Evolutionary conservation across 2,329 filamentous ascomycete species (phyloP).

Genomic region (Aspergillus japonicus): DNA sequence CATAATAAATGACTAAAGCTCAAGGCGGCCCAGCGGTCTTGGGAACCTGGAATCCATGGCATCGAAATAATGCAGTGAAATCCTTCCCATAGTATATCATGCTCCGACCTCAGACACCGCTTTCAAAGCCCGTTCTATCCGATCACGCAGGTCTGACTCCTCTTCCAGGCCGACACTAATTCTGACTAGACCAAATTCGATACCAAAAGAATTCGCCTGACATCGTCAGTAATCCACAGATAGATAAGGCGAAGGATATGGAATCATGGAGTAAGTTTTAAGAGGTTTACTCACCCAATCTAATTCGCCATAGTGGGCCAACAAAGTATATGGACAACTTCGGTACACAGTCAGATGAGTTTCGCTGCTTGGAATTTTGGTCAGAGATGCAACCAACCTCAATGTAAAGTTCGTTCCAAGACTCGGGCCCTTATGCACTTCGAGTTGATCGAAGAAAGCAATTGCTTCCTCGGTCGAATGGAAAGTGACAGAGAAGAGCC

Average conservation of each 20-base stretch:
- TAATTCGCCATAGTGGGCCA: slow-evolving; percentile 88
- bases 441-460: slow-evolving; percentile 79
- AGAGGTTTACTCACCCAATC: slow-evolving; percentile 66
- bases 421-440: slow-evolving; percentile 90
- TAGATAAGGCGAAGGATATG: background rate
- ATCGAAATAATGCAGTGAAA: background rate
- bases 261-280: slow-evolving; percentile 6
- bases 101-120: slow-evolving; percentile 44
- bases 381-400: slow-evolving; percentile 42
- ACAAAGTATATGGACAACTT: slow-evolving; percentile 80
- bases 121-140: slow-evolving; percentile 68
- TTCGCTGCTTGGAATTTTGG: background rate
- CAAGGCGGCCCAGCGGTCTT: too few species aligned
- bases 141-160: slow-evolving; percentile 60
- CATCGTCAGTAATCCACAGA: background rate
- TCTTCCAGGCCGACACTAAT: slow-evolving; percentile 91
- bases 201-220: slow-evolving; percentile 70
- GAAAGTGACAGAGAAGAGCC: slow-evolving; percentile 82
- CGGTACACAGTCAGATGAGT: slow-evolving; percentile 13
- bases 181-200: slow-evolving; percentile 75
- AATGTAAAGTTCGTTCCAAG: slow-evolving; percentile 96
- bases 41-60: background rate
- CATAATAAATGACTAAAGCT: too few species aligned
- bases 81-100: slow-evolving; percentile 22
- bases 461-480: slow-evolving; percentile 67